A percentile compares a stretch with the other conserved stretches of the same genome.
Evolutionary conservation across 228 moss, liverwort and hornwort genomes (phyloP).

Genomic region (Sphagnum fallax): DNA sequence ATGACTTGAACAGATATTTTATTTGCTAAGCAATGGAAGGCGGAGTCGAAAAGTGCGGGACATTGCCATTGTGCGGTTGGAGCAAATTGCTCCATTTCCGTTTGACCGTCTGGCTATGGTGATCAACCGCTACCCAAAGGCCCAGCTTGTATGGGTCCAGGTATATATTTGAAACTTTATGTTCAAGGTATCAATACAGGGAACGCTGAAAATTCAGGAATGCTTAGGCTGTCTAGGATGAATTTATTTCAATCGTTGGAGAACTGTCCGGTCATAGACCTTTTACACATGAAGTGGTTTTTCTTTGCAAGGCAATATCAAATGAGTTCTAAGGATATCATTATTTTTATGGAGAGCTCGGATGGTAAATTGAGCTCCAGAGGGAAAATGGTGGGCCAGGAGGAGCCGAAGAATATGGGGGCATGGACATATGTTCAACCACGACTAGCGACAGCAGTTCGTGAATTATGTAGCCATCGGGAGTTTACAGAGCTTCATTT

Average conservation of each 20-base stretch:
- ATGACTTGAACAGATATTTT: constrained; percentile 31
- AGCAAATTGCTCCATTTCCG: constrained; percentile 58
- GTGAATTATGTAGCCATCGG: constrained; percentile 35
- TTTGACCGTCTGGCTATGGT: constrained; percentile 49
- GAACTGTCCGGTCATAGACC: no score
- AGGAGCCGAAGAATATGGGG: constrained; percentile 66
- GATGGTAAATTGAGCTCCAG: no score
- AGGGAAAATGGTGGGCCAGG: constrained; percentile 15
- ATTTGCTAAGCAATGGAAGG: constrained; percentile 40
- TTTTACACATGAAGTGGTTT: no score
- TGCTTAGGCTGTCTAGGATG: no score
- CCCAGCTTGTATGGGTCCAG: constrained; percentile 51
- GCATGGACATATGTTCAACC: constrained; percentile 55
- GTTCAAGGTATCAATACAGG: no score
- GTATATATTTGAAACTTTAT: constrained; percentile 1
- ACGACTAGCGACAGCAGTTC: constrained; percentile 48
- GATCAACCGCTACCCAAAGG: constrained; percentile 52
- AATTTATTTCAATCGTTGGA: no score
- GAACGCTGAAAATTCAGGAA: no score
- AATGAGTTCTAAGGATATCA: no score
- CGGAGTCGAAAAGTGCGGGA: constrained; percentile 37
- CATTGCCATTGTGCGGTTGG: constrained; percentile 47
- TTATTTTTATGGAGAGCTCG: no score
- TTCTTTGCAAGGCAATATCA: no score
- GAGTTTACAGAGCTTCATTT: constrained; percentile 31